phyloP scores from a whole-genome alignment of 306 rosid species.

The Cucurbita moschata region DNA sequence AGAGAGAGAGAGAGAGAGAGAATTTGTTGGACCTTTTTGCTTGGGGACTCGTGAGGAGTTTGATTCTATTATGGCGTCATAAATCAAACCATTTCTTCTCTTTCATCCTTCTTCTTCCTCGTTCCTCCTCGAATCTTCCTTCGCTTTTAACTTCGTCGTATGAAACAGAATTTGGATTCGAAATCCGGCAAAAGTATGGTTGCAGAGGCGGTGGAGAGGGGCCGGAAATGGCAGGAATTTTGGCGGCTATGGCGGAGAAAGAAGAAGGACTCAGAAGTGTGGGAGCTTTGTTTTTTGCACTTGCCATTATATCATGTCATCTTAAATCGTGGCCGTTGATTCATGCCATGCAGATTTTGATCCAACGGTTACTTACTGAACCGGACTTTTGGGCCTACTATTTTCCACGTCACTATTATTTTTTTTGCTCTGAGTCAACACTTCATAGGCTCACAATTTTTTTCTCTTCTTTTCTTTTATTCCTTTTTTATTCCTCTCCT shows the following conservation, averaged over 20 bases:
- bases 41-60: slow-evolving; percentile 6
- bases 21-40: not conserved
- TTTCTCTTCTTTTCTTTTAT: not conserved
- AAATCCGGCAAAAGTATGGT: not conserved
- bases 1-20: not conserved
- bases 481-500: too few relatives aligned
- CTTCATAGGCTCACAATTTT: not conserved
- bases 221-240: not conserved
- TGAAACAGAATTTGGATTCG: not conserved
- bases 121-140: not conserved
- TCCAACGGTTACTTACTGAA: not conserved
- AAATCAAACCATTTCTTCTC: not conserved
- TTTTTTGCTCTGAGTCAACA: not conserved
- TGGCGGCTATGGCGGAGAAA: slow-evolving; percentile 9
- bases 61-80: not conserved
- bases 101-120: not conserved
- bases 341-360: not conserved
- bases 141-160: not conserved
- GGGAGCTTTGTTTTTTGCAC: not conserved
- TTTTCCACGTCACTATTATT: not conserved
- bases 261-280: not conserved
- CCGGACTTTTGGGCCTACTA: not conserved
- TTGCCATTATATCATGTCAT: not conserved
- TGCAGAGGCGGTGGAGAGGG: slow-evolving; percentile 1
- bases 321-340: not conserved